Percentiles rank a stretch among this genome's conserved stretches.
These are phyloP conservation scores for Infundibulicybe gibba DNA, from an alignment of 768 basidiomycete genomes.

Conservation along the genomic window DNA sequence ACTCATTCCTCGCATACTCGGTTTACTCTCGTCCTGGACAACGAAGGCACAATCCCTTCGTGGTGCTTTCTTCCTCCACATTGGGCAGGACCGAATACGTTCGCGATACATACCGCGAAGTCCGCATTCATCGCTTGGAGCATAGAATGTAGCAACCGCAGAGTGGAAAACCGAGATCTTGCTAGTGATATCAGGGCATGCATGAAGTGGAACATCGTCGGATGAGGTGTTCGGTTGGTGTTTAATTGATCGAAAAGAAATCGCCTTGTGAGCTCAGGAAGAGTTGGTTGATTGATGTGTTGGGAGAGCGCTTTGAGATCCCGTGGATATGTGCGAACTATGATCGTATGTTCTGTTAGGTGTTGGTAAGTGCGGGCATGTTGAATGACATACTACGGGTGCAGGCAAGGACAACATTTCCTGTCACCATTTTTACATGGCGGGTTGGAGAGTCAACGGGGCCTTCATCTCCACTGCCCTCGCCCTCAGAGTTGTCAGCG, in stretches of 20 bases:
- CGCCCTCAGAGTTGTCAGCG: not conserved
- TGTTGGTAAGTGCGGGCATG: not conserved
- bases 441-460: too few species aligned
- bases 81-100: constrained; percentile 14
- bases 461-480: not conserved
- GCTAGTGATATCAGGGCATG: not conserved
- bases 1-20: constrained; percentile 15
- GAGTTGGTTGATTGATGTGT: constrained; percentile 9
- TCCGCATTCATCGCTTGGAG: constrained; percentile 15
- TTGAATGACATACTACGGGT: not conserved
- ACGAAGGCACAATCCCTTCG: constrained; percentile 15
- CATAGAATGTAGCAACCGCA: constrained; percentile 14
- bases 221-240: not conserved
- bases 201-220: not conserved
- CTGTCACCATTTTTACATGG: not conserved
- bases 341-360: not conserved
- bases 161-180: constrained; percentile 13
- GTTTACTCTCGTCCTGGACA: constrained; percentile 3
- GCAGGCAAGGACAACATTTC: not conserved
- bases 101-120: constrained; percentile 17
- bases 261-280: constrained; percentile 10
- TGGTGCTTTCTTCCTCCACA: constrained; percentile 9
- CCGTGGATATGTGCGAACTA: constrained; percentile 11
- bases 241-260: constrained; percentile 19
- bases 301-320: constrained; percentile 3